Evolutionary conservation across 768 basidiomycete genomes (phyloP), one percentile per base, ranked within the genome.

Genomic region (Lactarius sp.): DNA sequence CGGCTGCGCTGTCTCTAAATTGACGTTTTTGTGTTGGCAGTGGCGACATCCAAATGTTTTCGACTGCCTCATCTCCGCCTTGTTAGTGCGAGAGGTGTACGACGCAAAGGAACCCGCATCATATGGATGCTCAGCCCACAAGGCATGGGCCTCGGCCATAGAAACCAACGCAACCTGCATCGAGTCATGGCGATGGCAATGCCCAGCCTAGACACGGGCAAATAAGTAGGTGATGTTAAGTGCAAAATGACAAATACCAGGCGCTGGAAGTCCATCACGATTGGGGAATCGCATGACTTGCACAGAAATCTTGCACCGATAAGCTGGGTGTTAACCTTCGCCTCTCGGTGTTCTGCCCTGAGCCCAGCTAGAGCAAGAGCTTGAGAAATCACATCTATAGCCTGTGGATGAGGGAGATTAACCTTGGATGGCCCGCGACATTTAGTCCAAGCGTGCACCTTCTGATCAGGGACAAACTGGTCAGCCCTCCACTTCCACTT

Each of bases 381-480:
- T 47, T 41, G 33, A 34, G 65, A 57, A 50, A 68, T 56, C 2
- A 60, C 61, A 27, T 54, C 44, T 6, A 68, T 62, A 27, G 57
- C 67, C 67, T 68, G 59, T 27, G 34, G 59, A n/a, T 22, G 9
- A 42, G 14, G 22, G 10, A 46, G 1, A 18, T 60, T 50, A 60
- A 13, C 41, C 22, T 55, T 8, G 4, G 51, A 14, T 2, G 22
- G 12, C 49, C 59, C 54, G 52, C 31, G 72, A n/a, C 50, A 27
- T 27, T 27, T 27, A 27, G 52, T 49, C 22, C 33, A 36, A 6
- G 34, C 33, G 22, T 70, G 13, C 62, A 83, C 88, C 79, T 81
- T 83, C 16, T 77, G 76, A 70, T 90, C 87, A 59, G 77, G 81
- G n/a, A 76, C 74, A 63, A 90, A 90, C 14, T 78, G 71, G 2